Evolutionary conservation across 371 early-diverging fungal genomes (phyloP), one percentile per base, ranked within the genome.

Genomic region (Nosema muscidifuracis): DNA sequence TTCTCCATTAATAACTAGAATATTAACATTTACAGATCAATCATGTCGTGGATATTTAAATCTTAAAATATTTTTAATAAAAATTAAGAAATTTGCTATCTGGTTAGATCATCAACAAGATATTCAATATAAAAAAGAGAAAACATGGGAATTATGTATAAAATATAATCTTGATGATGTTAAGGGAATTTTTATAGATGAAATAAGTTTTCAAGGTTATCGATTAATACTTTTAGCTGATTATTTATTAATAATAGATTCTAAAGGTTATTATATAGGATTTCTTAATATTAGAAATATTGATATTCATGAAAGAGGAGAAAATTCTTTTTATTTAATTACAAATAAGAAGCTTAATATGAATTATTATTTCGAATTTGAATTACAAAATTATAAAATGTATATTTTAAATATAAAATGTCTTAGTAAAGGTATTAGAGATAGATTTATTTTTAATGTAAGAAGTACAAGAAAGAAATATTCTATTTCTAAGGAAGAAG

Each of bases 231-330:
- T 53, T 24, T 2, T 53, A 24, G 55, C 22, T 53, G 28, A 53
- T 26, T 53, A 53, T 53, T 24, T 53, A 24, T 18, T 53, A 24
- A 20, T 53, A 24, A 9, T 53, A 24, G 16, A 53, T 24, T 47
- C 3, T 18, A 53, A 53, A 24, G 28, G 16, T 6, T 24, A 53
- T 6, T 26, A 24, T 24, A 22, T 53, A 12, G 28, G 24, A 6
- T 9, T 53, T 53, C 24, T 3, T 24, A 53, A 53, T 26, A 18
- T 53, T 1, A 28, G 4, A 53, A 26, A 22, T 12, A 3, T 53
- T 24, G 55, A 53, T 26, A 26, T 53, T 26, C 55, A 53, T 53
- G 55, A 53, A 53, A 53, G 24, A 15, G 55, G 55, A 28, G 18
- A 53, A 22, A 20, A 26, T 7, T 53, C 28, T 3, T 53, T 53